Evolutionary conservation across 177 flowering plant species (phyloP), one percentile per base, ranked within the genome.

Genomic region (Vitis hybrid): DNA sequence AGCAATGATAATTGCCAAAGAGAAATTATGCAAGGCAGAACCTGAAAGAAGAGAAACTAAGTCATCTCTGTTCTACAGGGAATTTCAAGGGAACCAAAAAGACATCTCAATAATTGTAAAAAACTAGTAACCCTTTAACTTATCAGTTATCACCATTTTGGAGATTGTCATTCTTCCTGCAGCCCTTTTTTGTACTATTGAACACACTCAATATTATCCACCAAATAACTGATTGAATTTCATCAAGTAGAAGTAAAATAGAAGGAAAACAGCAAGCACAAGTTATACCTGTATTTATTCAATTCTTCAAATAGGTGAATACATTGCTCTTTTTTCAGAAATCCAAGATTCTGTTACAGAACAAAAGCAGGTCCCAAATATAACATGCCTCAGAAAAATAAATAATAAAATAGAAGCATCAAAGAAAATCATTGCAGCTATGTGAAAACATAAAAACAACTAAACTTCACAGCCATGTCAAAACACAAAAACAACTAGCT

Each of bases 241-340:
- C 17, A 60, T 48, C 62, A 46, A 13, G n/a, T 14, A 54, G 65
- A 11, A 57, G 46, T 10, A 46, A 55, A 55, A 21, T 49, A 30
- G 6, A 6, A 19, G 52, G 3, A 32, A 15, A 56, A 65, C 18
- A 40, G 6, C 7, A 68, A 27, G 71, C 0, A 48, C 5, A 24
- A 21, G 35, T 40, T 10, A 19, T 77, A 94, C 98, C 98, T 94
- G 89, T 94, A 94, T n/a, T 85, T 86, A 68, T 82, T 89, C 73
- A 94, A 79, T 75, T 87, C 97, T 76, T 87, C 87, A 81, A 94
- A 94, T 46, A 94, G 84, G 32, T 54, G 78, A 65, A 86, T 76
- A 72, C 94, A 94, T 67, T 94, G 92, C 12, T 86, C 85, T 78
- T 91, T 89, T 72, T 88, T 60, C 66, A 94, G 82, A 78, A 24